Conservation (phyloP, 768 basidiomycete species). For the Tylopilus rubrobrunneus region DNA sequence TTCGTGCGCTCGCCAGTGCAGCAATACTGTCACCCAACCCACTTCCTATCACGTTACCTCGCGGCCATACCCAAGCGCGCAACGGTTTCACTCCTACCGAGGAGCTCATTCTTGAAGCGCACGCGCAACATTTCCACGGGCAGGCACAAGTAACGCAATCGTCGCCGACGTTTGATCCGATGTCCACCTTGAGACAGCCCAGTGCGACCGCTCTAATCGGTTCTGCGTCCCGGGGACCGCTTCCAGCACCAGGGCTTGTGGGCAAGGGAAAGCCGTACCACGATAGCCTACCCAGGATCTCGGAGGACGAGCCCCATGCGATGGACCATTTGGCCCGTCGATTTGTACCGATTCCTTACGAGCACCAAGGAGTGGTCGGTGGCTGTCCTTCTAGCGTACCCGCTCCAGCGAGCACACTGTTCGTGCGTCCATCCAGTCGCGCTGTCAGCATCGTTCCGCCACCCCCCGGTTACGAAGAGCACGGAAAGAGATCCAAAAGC, state of each 20-base stretch:
- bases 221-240: not conserved
- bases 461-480: constrained; percentile 19
- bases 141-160: constrained; percentile 10
- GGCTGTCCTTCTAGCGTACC: not conserved
- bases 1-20: constrained; percentile 23
- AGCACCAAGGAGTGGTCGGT: constrained; percentile 1
- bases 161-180: constrained; percentile 8
- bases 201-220: constrained; percentile 10
- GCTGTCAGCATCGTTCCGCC: constrained; percentile 31
- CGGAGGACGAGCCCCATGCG: constrained; percentile 36
- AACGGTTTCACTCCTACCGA: constrained; percentile 68
- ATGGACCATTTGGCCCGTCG: constrained; percentile 10
- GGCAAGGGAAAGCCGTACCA: constrained; percentile 11
- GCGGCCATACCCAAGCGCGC: constrained; percentile 34
- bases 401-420: not conserved
- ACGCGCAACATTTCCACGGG: constrained; percentile 29
- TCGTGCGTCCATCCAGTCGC: constrained; percentile 26
- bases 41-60: constrained; percentile 10
- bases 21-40: constrained; percentile 9
- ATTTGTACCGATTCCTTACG: constrained; percentile 3
- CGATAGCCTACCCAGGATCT: constrained; percentile 27
- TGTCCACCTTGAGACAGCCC: constrained; percentile 4
- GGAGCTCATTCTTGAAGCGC: constrained; percentile 61
- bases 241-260: not conserved
- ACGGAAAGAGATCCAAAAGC: constrained; percentile 13